Evolutionary conservation across 768 basidiomycete species (phyloP).

Genomic region (Boletellus ananas): DNA sequence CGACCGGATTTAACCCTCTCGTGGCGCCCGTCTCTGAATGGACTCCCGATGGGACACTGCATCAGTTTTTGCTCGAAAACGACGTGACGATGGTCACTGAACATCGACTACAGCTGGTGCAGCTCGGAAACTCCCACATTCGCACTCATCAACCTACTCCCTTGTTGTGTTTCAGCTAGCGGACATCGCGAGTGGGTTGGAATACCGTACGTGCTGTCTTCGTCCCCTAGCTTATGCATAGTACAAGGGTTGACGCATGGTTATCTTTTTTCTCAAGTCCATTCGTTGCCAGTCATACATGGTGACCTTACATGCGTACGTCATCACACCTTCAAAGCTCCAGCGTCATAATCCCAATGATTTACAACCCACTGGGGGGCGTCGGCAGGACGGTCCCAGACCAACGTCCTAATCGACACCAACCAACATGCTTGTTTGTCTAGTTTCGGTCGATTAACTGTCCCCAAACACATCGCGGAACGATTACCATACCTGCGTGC

Average conservation of each 20-base stretch:
- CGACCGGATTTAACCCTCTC: conserved; percentile 6
- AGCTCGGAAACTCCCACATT: no score
- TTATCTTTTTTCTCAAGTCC: not conserved
- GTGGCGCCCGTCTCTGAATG: conserved; percentile 11
- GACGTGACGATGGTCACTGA: not conserved
- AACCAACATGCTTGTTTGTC: conserved; percentile 5
- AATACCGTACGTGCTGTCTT: conserved; percentile 11
- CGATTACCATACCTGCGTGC: conserved; percentile 9
- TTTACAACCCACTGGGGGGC: no score
- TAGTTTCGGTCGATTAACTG: conserved; percentile 11
- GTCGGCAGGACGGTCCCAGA: not conserved
- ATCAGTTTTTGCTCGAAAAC: conserved; percentile 3
- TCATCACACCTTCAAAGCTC: not conserved
- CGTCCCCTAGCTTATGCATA: not conserved
- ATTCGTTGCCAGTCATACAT: conserved; percentile 14
- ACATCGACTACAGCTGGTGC: conserved; percentile 8
- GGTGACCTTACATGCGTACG: conserved; percentile 14
- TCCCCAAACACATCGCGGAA: conserved; percentile 11
- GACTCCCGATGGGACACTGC: conserved; percentile 8
- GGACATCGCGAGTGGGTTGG: conserved; percentile 14
- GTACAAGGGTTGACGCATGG: no score
- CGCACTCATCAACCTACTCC: no score
- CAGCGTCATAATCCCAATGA: not conserved
- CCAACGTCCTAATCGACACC: conserved; percentile 14
- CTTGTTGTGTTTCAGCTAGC: conserved; percentile 6